Percentiles rank a stretch among this genome's conserved stretches.
These are phyloP conservation scores for Pythium pectinolyticum DNA, from an alignment of 352 stramenopile genomes.

Conservation along the genomic window DNA sequence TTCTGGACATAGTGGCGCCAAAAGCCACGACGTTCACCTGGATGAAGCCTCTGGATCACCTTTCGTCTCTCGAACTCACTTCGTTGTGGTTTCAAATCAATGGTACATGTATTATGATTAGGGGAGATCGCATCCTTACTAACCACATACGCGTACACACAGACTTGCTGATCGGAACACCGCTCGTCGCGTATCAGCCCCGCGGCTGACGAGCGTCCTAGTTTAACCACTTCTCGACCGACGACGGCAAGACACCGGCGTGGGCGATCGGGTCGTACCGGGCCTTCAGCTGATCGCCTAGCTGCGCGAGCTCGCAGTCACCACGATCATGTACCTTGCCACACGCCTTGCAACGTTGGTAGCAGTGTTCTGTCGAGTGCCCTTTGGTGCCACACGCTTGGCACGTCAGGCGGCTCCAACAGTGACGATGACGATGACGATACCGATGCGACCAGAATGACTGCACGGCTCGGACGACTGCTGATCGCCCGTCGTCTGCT, in stretches of 20 bases:
- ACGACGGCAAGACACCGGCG: background rate
- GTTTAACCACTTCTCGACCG: conserved; percentile 13
- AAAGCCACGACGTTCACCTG: conserved; percentile 26
- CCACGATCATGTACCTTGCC: conserved; percentile 4
- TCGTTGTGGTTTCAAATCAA: background rate
- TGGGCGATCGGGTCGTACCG: conserved; percentile 1
- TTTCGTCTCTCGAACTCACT: conserved; percentile 10
- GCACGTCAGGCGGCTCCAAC: background rate
- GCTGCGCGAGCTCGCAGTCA: background rate
- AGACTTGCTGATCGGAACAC: background rate
- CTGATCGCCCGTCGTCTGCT: background rate
- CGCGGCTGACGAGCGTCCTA: conserved; percentile 8
- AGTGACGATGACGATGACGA: conserved; percentile 1
- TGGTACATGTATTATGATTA: conserved; percentile 6
- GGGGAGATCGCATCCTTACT: background rate
- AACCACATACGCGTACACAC: conserved; percentile 1
- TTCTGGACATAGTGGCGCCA: conserved; percentile 28
- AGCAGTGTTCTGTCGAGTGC: background rate
- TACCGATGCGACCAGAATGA: conserved; percentile 8
- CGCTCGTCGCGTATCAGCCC: conserved; percentile 12
- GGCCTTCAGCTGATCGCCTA: background rate
- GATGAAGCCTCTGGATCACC: conserved; percentile 8
- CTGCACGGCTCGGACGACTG: background rate
- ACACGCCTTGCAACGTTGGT: background rate
- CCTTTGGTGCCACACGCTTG: background rate